Conservation (phyloP, 352 stramenopile species). For the Pythium coloratum region DNA sequence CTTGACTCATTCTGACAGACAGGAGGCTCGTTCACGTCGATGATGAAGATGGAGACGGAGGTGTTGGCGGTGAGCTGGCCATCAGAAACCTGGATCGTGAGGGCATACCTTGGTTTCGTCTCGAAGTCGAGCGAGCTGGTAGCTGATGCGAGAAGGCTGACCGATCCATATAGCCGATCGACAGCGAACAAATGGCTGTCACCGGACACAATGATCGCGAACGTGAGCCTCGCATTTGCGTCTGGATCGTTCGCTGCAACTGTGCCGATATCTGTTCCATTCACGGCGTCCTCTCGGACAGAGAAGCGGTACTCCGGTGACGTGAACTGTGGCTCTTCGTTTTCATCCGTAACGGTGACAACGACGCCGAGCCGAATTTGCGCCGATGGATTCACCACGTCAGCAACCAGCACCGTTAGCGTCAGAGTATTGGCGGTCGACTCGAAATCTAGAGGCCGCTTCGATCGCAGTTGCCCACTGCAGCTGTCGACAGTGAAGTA, state of each 20-base stretch:
- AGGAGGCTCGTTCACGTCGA: slow-evolving; percentile 35
- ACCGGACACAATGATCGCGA: not conserved
- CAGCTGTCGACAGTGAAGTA: slow-evolving; percentile 54
- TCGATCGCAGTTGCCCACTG: slow-evolving; percentile 43
- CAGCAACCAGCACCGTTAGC: slow-evolving; percentile 16
- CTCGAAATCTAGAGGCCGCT: slow-evolving; percentile 44
- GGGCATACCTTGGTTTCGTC: slow-evolving; percentile 5
- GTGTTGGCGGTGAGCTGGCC: slow-evolving; percentile 9
- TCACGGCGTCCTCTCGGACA: slow-evolving; percentile 19
- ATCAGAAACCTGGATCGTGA: slow-evolving; percentile 21
- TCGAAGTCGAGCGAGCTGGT: slow-evolving; percentile 23
- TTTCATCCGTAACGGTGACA: slow-evolving; percentile 22
- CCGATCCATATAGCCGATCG: slow-evolving; percentile 6
- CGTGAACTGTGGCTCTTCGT: slow-evolving; percentile 28
- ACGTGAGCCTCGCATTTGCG: slow-evolving; percentile 6
- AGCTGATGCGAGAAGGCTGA: not conserved
- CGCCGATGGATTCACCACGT: slow-evolving; percentile 10
- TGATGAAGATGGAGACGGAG: slow-evolving; percentile 11
- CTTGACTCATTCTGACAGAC: slow-evolving; percentile 6
- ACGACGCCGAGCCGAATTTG: slow-evolving; percentile 10
- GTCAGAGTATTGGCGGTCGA: not conserved
- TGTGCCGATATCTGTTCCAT: slow-evolving; percentile 14
- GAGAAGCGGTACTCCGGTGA: slow-evolving; percentile 16
- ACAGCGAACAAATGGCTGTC: slow-evolving; percentile 14
- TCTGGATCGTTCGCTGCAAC: slow-evolving; percentile 22